Percentiles rank a stretch among this genome's conserved stretches.
Evolutionary conservation across 805 yeast species (phyloP).

Genomic region (Schwanniomyces sp.): DNA sequence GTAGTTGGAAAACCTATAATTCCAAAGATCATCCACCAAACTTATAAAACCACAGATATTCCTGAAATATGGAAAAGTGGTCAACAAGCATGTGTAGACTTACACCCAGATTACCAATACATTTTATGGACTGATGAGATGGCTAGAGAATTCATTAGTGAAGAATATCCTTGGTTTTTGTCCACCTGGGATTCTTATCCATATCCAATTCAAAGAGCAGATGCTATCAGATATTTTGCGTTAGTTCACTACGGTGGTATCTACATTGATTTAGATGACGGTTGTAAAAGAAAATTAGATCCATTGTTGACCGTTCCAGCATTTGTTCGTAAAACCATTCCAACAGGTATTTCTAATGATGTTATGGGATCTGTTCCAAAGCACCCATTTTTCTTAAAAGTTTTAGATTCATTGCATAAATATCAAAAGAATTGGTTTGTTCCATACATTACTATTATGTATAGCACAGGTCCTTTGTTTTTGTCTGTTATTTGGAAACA

Average conservation of each 20-base stretch:
- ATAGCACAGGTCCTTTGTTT: slow-evolving; percentile 88
- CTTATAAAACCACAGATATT: slow-evolving; percentile 75
- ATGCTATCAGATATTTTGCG: slow-evolving; percentile 85
- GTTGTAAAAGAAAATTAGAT: slow-evolving; percentile 76
- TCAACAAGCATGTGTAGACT: slow-evolving; percentile 70
- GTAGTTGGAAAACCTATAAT: slow-evolving; percentile 52
- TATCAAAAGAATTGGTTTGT: slow-evolving; percentile 73
- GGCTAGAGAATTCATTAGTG: slow-evolving; percentile 74
- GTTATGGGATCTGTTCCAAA: slow-evolving; percentile 87
- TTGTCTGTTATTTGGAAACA: slow-evolving; percentile 85
- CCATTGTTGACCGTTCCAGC: slow-evolving; percentile 82
- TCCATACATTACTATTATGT: slow-evolving; percentile 91
- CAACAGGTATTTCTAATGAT: slow-evolving; percentile 91
- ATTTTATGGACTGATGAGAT: slow-evolving; percentile 87
- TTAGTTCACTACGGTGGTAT: slow-evolving; percentile 84
- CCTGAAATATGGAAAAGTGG: slow-evolving; percentile 83
- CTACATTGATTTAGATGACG: slow-evolving; percentile 88
- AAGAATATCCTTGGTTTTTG: slow-evolving; percentile 85
- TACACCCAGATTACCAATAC: slow-evolving; percentile 87
- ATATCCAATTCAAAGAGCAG: slow-evolving; percentile 86
- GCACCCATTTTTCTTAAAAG: slow-evolving; percentile 81
- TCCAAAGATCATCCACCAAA: slow-evolving; percentile 92
- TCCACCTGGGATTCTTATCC: slow-evolving; percentile 73
- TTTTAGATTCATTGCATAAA: slow-evolving; percentile 58
- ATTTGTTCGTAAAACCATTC: slow-evolving; percentile 81